These are phyloP conservation scores for Hypoxylon sp. DNA, from an alignment of 2,329 filamentous ascomycete species.

Conservation along the genomic window DNA sequence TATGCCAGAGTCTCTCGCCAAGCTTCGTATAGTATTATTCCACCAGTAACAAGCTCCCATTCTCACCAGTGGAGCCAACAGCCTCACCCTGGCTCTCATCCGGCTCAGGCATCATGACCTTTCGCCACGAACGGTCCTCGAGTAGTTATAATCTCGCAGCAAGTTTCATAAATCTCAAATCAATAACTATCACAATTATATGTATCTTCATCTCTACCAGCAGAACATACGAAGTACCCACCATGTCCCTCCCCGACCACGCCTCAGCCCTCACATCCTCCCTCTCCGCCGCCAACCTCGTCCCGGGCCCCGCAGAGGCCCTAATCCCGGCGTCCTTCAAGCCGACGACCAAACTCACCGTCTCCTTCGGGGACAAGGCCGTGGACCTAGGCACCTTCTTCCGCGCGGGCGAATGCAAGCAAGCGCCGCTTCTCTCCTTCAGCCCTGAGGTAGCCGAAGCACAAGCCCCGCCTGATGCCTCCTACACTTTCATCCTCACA, in stretches of 20 bases:
- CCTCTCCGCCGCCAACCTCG: conserved; percentile 58
- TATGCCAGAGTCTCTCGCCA: conserved; percentile 11
- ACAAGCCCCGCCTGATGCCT: conserved; percentile 57
- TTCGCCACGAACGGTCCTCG: not conserved
- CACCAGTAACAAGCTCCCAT: conserved; percentile 26
- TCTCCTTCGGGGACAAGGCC: conserved; percentile 56
- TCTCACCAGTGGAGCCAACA: conserved; percentile 13
- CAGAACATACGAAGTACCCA: not conserved
- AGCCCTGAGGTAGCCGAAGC: conserved; percentile 53
- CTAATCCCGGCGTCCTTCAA: conserved; percentile 62
- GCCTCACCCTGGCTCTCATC: not conserved
- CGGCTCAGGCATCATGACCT: not conserved
- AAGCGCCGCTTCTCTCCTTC: conserved; percentile 57
- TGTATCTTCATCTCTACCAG: not conserved
- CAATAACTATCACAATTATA: not conserved
- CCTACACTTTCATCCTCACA: conserved; percentile 65
- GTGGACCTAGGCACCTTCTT: conserved; percentile 59
- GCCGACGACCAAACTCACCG: conserved; percentile 58
- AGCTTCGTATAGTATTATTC: conserved; percentile 25
- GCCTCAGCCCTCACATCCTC: conserved; percentile 50
- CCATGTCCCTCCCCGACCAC: conserved; percentile 48
- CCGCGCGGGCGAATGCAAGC: conserved; percentile 58
- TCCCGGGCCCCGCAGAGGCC: conserved; percentile 50
- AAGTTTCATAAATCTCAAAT: not conserved
- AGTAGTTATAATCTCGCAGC: not conserved